These are phyloP conservation scores for Dysphania ambrosioides DNA, from an alignment of 148 eudicot genomes.

Conservation along the genomic window DNA sequence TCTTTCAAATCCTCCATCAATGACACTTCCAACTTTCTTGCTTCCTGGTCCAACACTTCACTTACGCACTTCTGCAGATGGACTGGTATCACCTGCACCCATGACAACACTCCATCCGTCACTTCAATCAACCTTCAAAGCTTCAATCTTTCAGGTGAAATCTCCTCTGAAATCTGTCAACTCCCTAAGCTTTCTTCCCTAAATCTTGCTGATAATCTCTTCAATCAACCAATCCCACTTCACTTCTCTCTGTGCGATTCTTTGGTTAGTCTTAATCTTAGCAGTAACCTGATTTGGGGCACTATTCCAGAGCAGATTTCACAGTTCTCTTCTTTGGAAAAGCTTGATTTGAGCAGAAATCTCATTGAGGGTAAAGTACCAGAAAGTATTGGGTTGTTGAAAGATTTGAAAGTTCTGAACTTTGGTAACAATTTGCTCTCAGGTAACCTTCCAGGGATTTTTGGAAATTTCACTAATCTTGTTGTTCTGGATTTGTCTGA, in stretches of 20 bases:
- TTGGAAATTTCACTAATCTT: slow-evolving; percentile 66
- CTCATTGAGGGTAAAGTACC: slow-evolving; percentile 72
- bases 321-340: slow-evolving; percentile 45
- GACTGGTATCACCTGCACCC: slow-evolving; percentile 62
- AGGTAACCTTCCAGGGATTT: slow-evolving; percentile 54
- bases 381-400: slow-evolving; percentile 53
- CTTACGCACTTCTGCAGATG: slow-evolving; percentile 55
- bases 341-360: slow-evolving; percentile 77
- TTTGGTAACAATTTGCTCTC: slow-evolving; percentile 71
- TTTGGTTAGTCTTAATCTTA: slow-evolving; percentile 53
- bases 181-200: slow-evolving; percentile 49
- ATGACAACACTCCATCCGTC: slow-evolving; percentile 31
- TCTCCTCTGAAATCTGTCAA: slow-evolving; percentile 59
- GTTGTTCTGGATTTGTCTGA: slow-evolving; percentile 71
- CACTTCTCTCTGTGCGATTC: slow-evolving; percentile 61
- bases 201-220: slow-evolving; percentile 74
- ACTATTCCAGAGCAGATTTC: slow-evolving; percentile 81
- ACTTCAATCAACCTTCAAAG: slow-evolving; percentile 54
- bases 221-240: slow-evolving; percentile 78
- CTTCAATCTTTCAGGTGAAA: slow-evolving; percentile 80
- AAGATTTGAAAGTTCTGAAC: slow-evolving; percentile 56
- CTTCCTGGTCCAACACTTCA: slow-evolving; percentile 64
- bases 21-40: slow-evolving; percentile 56
- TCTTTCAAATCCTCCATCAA: slow-evolving; percentile 64
- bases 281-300: slow-evolving; percentile 74